Conservation (phyloP, 495 filamentous ascomycete species). For the Penicillium silybi region DNA sequence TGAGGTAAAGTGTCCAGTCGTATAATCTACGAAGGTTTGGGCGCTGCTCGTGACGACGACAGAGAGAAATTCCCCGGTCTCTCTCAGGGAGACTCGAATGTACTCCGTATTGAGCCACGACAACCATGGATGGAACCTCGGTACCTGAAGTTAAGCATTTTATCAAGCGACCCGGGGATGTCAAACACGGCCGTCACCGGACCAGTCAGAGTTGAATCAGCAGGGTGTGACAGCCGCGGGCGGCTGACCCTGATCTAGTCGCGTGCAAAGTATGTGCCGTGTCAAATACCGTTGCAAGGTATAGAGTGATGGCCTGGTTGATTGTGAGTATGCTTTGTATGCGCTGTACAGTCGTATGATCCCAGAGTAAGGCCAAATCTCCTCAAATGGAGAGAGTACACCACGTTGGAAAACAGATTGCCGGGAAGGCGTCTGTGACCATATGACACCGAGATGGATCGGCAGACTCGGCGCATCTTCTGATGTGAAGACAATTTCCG, state of each 20-base stretch:
- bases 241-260: background rate
- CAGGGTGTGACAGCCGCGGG: constrained; percentile 4
- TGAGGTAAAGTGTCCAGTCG: no score
- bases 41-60: no score
- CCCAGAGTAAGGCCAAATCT: background rate
- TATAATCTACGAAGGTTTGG: no score
- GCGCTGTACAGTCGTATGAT: background rate
- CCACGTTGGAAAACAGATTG: background rate
- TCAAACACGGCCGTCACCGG: background rate
- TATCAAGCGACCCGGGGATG: background rate
- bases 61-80: no score
- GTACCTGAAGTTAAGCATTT: background rate
- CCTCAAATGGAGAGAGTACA: background rate
- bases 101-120: background rate
- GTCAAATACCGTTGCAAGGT: background rate
- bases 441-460: no score
- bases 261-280: background rate
- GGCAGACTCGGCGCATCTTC: no score
- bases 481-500: background rate
- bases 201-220: background rate
- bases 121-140: background rate
- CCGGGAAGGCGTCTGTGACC: background rate
- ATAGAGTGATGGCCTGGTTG: background rate
- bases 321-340: background rate
- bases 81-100: background rate